Conservation (phyloP, 2,329 filamentous ascomycete species). For the Aspergillus quadricinctus region DNA sequence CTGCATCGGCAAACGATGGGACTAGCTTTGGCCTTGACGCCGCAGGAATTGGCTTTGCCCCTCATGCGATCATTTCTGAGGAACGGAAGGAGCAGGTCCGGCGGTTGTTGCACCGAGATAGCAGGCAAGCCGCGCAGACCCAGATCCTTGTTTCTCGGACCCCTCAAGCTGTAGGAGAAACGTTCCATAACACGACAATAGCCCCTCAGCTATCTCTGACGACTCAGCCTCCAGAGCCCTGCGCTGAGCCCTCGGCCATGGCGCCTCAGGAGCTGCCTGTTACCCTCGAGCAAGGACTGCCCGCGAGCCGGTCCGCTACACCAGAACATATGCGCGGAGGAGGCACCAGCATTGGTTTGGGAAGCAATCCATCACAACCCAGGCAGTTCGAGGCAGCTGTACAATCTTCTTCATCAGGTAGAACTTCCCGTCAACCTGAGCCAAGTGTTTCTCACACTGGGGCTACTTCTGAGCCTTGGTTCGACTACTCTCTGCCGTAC, state of each 20-base stretch:
- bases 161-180: neutral
- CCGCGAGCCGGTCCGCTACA: conserved; percentile 21
- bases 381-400: neutral
- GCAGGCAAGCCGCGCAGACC: neutral
- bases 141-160: neutral
- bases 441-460: neutral
- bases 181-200: neutral
- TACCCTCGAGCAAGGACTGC: conserved; percentile 25
- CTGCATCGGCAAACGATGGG: conserved; percentile 10
- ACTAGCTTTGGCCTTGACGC: conserved; percentile 13
- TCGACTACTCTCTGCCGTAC: neutral
- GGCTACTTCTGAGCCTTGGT: neutral
- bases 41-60: conserved; percentile 22
- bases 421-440: neutral
- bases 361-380: neutral
- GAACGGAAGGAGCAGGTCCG: conserved; percentile 18
- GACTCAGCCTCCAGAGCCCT: neutral
- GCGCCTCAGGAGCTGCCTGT: conserved; percentile 19
- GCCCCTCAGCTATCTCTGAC: neutral
- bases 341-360: neutral
- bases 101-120: conserved; percentile 12
- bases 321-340: conserved; percentile 22
- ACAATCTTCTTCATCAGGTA: neutral
- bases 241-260: neutral
- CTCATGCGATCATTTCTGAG: conserved; percentile 17